Evolutionary conservation across 2,329 filamentous ascomycete species (phyloP), one percentile per base, ranked within the genome.

Genomic region (Cyphellophora europaea): DNA sequence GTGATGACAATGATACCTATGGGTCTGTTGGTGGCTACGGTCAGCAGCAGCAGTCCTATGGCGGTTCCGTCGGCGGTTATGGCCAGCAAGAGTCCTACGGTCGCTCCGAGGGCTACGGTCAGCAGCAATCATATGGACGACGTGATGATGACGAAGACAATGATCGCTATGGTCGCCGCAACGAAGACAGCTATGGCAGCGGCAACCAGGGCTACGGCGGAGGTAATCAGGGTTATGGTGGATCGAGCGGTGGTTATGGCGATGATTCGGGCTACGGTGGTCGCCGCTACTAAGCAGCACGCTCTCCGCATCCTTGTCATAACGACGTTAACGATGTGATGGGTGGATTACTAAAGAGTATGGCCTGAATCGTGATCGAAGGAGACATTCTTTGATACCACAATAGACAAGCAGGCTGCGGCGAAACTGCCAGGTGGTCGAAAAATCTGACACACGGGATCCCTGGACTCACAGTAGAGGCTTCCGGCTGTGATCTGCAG

Each of bases 221-320:
- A 36, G 19, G 43, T 28, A 42, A 43, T 19, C 40, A 49, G 27
- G 48, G 43, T 15, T 40, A 45, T 12, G 44, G 49, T 27, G n/a
- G 36, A n/a, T 19, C 23, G 13, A 16, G 25, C 10, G 27, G 28
- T 6, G 31, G 32, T 6, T 37, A 36, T 23, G 37, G 25, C n/a
- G 32, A 36, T 3, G 32, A 32, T 14, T 25, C 30, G 21, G 32
- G 35, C 10, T 27, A 31, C 11, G 27, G 33, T 5, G 14, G 13
- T 19, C 10, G 32, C 19, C 18, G 36, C 16, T 38, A 31, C n/a
- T 33, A 37, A 16, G n/a, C n/a, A n/a, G n/a, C n/a, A n/a, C n/a
- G n/a, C n/a, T n/a, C n/a, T n/a, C n/a, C n/a, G n/a, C n/a, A n/a
- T n/a, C n/a, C n/a, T n/a, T n/a, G n/a, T n/a, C n/a, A n/a, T n/a